These are phyloP conservation scores for Cadophora gregata DNA, from an alignment of 2,329 filamentous ascomycete species.

Conservation along the genomic window DNA sequence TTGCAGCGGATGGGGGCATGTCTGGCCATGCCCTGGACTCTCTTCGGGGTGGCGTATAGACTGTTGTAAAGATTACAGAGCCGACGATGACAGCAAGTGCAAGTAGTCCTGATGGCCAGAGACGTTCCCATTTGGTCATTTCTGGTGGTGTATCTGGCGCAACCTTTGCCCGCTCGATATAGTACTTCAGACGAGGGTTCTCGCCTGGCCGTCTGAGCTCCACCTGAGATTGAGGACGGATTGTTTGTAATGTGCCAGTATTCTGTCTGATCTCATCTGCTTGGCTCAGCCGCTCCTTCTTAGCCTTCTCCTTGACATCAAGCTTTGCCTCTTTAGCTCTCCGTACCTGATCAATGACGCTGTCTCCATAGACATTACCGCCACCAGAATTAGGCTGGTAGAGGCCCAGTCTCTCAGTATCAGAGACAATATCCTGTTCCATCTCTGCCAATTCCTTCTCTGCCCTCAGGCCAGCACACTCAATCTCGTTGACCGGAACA, in stretches of 20 bases:
- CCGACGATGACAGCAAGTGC: constrained; percentile 53
- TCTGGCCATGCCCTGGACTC: constrained; percentile 62
- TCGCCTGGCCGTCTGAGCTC: constrained; percentile 39
- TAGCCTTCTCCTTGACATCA: constrained; percentile 54
- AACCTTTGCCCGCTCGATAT: constrained; percentile 54
- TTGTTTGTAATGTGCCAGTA: constrained; percentile 37
- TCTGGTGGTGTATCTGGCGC: constrained; percentile 58
- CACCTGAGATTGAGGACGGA: constrained; percentile 33
- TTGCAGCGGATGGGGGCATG: constrained; percentile 66
- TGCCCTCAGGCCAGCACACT: constrained; percentile 65
- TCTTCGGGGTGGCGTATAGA: constrained; percentile 59
- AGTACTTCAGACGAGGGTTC: constrained; percentile 40
- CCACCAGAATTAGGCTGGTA: constrained; percentile 40
- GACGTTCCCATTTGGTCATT: constrained; percentile 57
- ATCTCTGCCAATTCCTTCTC: constrained; percentile 65
- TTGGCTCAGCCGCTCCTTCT: constrained; percentile 47
- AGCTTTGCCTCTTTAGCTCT: constrained; percentile 54
- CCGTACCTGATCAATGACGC: constrained; percentile 62
- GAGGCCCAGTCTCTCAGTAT: constrained; percentile 40
- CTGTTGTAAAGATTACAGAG: constrained; percentile 51
- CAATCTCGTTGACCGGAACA: constrained; percentile 63
- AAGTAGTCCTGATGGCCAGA: constrained; percentile 60
- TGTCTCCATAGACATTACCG: constrained; percentile 60
- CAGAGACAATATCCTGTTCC: constrained; percentile 47
- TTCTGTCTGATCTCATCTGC: constrained; percentile 45